phyloP scores from a whole-genome alignment of 192 early-diverging fungal genomes.

The Lunasporangiospora selenospora region DNA sequence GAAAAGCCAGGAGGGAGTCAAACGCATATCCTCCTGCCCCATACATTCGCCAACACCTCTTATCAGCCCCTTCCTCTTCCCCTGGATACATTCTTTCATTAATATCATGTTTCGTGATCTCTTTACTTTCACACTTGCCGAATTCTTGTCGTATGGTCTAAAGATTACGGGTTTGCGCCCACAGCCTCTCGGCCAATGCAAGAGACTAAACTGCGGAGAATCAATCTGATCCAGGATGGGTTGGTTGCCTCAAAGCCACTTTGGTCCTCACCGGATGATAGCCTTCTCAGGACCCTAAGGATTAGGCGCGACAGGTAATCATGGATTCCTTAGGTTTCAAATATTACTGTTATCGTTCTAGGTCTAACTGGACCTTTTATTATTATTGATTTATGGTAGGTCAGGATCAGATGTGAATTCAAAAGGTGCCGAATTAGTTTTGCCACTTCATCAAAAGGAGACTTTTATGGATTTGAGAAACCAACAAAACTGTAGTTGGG shows the following conservation, averaged over 20 bases:
- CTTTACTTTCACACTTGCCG: too few relatives aligned
- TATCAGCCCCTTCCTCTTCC: too few relatives aligned
- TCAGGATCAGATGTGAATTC: too few relatives aligned
- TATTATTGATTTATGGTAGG: too few relatives aligned
- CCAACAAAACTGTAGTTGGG: slow-evolving; percentile 41
- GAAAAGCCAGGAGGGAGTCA: neutral
- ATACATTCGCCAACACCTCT: too few relatives aligned
- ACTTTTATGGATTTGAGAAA: slow-evolving; percentile 42
- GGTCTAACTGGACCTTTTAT: too few relatives aligned
- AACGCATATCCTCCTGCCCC: too few relatives aligned
- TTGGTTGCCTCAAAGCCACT: slow-evolving; percentile 33
- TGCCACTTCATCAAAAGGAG: slow-evolving; percentile 32
- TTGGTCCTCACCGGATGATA: slow-evolving; percentile 42
- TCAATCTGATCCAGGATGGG: slow-evolving; percentile 42
- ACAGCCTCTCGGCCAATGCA: slow-evolving; percentile 24
- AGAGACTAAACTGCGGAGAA: slow-evolving; percentile 30
- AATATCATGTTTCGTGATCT: too few relatives aligned
- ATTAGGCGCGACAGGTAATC: slow-evolving; percentile 44
- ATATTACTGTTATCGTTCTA: too few relatives aligned
- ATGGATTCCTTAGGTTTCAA: too few relatives aligned
- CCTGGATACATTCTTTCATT: neutral
- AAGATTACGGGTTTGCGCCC: slow-evolving; percentile 46
- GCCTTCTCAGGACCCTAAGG: slow-evolving; percentile 42
- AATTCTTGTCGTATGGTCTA: too few relatives aligned
- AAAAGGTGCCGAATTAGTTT: slow-evolving; percentile 7